A percentile compares a stretch with the other conserved stretches of the same genome.
Evolutionary conservation across 306 rosid genomes (phyloP).

Genomic region (Rosa rugosa): DNA sequence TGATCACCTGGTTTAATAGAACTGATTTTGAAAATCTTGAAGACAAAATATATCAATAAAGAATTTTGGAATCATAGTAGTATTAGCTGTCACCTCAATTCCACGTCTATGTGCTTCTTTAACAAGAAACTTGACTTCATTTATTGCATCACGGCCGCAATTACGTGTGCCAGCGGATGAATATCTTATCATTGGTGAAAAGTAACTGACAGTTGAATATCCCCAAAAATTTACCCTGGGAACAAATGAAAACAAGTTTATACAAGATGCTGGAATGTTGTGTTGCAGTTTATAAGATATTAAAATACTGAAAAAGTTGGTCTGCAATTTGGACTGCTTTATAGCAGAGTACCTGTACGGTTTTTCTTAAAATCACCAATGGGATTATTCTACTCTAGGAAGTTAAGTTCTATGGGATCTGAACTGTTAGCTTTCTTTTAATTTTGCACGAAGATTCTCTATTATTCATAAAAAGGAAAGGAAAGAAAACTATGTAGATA

Average conservation of each 20-base stretch:
- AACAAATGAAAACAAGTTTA: constrained; percentile 6
- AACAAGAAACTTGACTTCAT: constrained; percentile 79
- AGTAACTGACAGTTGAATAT: constrained; percentile 84
- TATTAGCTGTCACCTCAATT: constrained; percentile 65
- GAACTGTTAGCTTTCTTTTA: neutral
- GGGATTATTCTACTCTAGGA: neutral
- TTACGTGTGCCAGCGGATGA: constrained; percentile 72
- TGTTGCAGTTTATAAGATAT: neutral
- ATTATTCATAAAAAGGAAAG: neutral
- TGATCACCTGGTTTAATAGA: constrained; percentile 69
- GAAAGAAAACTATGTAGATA: neutral
- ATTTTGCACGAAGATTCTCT: neutral
- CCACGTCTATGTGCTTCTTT: constrained; percentile 94
- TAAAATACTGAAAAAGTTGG: neutral
- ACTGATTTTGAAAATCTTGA: constrained; percentile 19
- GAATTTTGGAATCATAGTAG: constrained; percentile 16
- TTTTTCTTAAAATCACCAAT: neutral
- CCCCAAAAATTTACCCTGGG: constrained; percentile 97
- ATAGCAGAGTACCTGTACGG: neutral
- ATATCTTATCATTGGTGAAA: constrained; percentile 96
- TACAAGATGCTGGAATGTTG: neutral
- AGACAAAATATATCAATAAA: neutral
- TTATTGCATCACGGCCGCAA: constrained; percentile 78
- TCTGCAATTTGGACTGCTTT: neutral
- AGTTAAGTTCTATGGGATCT: neutral